A percentile compares a stretch with the other conserved stretches of the same genome.
Evolutionary conservation across 345 rosid species (phyloP).

Genomic region (Gossypium rotundifolium): DNA sequence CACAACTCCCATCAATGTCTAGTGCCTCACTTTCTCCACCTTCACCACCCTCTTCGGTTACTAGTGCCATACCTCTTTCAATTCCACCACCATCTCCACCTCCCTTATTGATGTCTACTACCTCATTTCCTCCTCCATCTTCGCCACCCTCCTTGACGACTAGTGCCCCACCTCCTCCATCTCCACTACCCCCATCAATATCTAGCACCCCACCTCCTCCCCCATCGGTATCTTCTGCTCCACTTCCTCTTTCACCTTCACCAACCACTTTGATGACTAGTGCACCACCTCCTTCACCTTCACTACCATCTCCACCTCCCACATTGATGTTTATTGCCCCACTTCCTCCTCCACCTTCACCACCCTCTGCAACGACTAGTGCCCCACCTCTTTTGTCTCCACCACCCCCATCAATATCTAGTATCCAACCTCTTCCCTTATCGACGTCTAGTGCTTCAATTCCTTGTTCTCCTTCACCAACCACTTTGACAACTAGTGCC

Average conservation of each 20-base stretch:
- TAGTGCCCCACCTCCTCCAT: neutral
- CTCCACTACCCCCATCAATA: neutral
- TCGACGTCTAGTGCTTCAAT: neutral
- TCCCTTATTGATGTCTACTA: neutral
- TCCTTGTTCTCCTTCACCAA: conserved; percentile 19
- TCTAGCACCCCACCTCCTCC: neutral
- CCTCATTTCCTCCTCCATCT: neutral
- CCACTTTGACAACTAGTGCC: conserved; percentile 24
- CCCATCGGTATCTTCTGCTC: neutral
- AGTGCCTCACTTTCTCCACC: neutral
- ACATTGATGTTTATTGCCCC: conserved; percentile 20
- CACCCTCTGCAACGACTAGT: conserved; percentile 3
- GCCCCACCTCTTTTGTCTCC: conserved; percentile 25
- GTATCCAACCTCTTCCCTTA: neutral
- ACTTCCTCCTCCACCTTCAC: neutral
- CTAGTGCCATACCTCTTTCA: neutral
- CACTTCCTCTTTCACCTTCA: neutral
- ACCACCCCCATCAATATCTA: too few relatives aligned
- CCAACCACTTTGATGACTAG: neutral
- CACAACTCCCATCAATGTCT: neutral
- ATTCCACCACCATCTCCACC: neutral
- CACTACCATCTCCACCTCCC: conserved; percentile 19
- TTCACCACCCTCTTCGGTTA: neutral
- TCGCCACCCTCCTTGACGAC: neutral
- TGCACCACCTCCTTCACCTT: conserved; percentile 6